These are phyloP conservation scores for Udeniomyces megalosporus DNA, from an alignment of 768 basidiomycete genomes.

Conservation along the genomic window DNA sequence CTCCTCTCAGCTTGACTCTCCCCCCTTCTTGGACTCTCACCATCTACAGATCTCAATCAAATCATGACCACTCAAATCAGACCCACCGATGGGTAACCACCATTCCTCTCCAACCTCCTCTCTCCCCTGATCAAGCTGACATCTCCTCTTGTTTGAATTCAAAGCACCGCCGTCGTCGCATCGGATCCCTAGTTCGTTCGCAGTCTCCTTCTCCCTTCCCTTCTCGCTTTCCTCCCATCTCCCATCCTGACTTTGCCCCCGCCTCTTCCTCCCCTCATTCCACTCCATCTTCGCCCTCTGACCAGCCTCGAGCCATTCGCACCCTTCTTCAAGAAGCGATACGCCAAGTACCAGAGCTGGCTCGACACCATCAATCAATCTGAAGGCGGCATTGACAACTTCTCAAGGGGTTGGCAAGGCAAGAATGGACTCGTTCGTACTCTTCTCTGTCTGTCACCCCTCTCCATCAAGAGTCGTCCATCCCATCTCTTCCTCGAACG, in stretches of 20 bases:
- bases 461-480: background rate
- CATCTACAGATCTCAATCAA: too few species aligned
- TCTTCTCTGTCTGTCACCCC: too few species aligned
- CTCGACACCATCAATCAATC: constrained; percentile 42
- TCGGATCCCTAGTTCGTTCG: constrained; percentile 6
- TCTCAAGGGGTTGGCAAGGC: constrained; percentile 48
- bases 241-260: background rate
- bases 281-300: background rate
- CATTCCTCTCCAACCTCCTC: too few species aligned
- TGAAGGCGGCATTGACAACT: constrained; percentile 70
- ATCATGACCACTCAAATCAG: too few species aligned
- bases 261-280: background rate
- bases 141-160: too few species aligned
- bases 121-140: too few species aligned
- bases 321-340: constrained; percentile 17
- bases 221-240: background rate
- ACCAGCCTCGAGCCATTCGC: constrained; percentile 15
- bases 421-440: constrained; percentile 5
- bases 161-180: constrained; percentile 12
- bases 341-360: constrained; percentile 24
- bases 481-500: background rate
- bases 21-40: too few species aligned
- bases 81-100: too few species aligned
- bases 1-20: too few species aligned
- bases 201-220: background rate